These are phyloP conservation scores for Trichophyton simii DNA, from an alignment of 2,329 filamentous ascomycete genomes.

Conservation along the genomic window DNA sequence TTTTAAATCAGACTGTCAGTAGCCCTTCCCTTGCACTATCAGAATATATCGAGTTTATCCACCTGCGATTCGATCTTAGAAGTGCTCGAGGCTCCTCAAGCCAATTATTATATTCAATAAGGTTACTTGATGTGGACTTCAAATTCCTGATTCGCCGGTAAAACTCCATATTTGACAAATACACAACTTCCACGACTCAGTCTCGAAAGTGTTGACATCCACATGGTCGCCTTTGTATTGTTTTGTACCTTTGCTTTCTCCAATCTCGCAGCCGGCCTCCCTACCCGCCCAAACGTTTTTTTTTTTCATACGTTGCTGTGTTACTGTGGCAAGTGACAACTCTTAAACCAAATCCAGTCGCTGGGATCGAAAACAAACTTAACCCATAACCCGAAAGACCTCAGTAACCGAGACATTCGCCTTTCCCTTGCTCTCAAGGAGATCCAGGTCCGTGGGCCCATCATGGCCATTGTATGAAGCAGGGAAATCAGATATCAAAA, in stretches of 20 bases:
- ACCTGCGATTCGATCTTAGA: background rate
- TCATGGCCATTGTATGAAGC: background rate
- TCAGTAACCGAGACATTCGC: background rate
- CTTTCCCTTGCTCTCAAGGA: background rate
- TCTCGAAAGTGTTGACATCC: background rate
- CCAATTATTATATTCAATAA: background rate
- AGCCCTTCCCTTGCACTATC: background rate
- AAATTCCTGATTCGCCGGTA: background rate
- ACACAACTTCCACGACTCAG: background rate
- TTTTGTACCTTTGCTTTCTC: background rate
- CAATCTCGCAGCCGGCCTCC: background rate
- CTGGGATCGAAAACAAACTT: background rate
- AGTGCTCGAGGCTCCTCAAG: background rate
- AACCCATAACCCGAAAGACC: background rate
- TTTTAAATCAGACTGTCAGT: background rate
- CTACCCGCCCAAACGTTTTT: background rate
- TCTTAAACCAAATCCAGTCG: background rate
- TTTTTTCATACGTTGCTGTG: background rate
- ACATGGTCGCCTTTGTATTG: conserved; percentile 1
- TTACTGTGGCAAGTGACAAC: background rate
- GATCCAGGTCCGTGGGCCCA: background rate
- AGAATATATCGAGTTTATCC: background rate
- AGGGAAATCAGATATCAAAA: background rate
- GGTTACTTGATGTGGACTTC: background rate
- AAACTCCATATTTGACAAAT: background rate